phyloP scores from a whole-genome alignment of 495 filamentous ascomycete species.

The Penicillium steckii region DNA sequence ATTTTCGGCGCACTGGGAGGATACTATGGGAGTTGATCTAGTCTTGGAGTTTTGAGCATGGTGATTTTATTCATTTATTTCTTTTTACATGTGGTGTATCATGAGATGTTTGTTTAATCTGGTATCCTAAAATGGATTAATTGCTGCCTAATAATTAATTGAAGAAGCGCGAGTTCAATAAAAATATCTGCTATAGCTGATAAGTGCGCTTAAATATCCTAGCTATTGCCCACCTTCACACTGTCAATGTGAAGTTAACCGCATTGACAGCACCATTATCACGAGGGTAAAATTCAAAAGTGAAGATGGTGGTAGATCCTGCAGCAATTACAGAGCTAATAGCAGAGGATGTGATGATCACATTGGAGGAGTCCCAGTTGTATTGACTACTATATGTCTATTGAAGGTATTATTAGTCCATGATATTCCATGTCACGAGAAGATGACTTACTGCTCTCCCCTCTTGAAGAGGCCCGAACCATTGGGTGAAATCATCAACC shows the following conservation, averaged over 20 bases:
- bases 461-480: constrained; percentile 53
- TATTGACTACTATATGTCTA: constrained; percentile 51
- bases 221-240: no score
- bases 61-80: no score
- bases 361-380: constrained; percentile 44
- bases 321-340: constrained; percentile 47
- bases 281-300: constrained; percentile 53
- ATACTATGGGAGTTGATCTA: not conserved
- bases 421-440: not conserved
- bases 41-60: not conserved
- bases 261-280: constrained; percentile 36
- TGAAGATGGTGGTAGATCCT: constrained; percentile 45
- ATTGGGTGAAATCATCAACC: constrained; percentile 58
- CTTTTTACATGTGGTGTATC: no score
- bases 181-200: not conserved
- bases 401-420: not conserved
- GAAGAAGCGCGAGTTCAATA: not conserved
- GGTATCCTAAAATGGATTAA: no score
- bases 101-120: no score
- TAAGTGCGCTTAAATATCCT: no score
- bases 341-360: constrained; percentile 43
- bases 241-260: constrained; percentile 47
- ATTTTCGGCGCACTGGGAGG: not conserved
- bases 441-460: constrained; percentile 38
- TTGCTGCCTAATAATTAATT: not conserved